Evolutionary conservation across 352 stramenopile species (phyloP).

Genomic region (Globisporangium recalcitrans): DNA sequence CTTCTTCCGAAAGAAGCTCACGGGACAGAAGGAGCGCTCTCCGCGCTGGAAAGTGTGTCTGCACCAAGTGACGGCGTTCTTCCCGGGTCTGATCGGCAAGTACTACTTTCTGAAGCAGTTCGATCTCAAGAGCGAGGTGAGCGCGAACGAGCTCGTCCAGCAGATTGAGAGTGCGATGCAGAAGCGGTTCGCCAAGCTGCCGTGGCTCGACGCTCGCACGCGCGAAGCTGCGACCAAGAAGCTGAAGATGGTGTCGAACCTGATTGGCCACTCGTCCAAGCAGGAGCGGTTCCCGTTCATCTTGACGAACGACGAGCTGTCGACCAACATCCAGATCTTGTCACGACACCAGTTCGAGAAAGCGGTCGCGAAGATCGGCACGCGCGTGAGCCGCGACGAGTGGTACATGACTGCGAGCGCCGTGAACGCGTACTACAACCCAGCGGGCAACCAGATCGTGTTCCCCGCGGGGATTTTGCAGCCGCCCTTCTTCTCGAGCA

Average conservation of each 20-base stretch:
- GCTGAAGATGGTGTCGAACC: conserved; percentile 71
- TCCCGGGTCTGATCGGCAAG: conserved; percentile 79
- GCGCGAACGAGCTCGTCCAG: conserved; percentile 82
- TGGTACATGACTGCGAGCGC: conserved; percentile 91
- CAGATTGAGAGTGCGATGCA: conserved; percentile 78
- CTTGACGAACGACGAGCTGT: conserved; percentile 30
- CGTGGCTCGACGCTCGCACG: conserved; percentile 88
- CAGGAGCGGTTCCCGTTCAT: conserved; percentile 56
- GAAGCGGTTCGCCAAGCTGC: conserved; percentile 64
- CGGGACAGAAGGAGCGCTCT: conserved; percentile 82
- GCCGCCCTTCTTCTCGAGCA: conserved; percentile 89
- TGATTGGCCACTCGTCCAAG: conserved; percentile 53
- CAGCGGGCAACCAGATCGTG: conserved; percentile 87
- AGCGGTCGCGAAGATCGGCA: conserved; percentile 32
- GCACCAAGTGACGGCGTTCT: conserved; percentile 33
- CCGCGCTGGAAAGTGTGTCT: conserved; percentile 89
- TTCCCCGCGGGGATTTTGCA: conserved; percentile 95
- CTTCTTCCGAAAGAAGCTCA: conserved; percentile 79
- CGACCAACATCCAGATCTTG: conserved; percentile 48
- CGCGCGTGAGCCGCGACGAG: conserved; percentile 50
- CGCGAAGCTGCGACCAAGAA: conserved; percentile 83
- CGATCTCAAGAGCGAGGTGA: conserved; percentile 68
- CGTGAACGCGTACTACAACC: conserved; percentile 89
- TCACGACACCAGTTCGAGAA: conserved; percentile 39
- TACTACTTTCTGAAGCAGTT: conserved; percentile 91